A percentile compares a stretch with the other conserved stretches of the same genome.
phyloP scores from a whole-genome alignment of 1,284 basidiomycete genomes.

The Malassezia obtusa region DNA sequence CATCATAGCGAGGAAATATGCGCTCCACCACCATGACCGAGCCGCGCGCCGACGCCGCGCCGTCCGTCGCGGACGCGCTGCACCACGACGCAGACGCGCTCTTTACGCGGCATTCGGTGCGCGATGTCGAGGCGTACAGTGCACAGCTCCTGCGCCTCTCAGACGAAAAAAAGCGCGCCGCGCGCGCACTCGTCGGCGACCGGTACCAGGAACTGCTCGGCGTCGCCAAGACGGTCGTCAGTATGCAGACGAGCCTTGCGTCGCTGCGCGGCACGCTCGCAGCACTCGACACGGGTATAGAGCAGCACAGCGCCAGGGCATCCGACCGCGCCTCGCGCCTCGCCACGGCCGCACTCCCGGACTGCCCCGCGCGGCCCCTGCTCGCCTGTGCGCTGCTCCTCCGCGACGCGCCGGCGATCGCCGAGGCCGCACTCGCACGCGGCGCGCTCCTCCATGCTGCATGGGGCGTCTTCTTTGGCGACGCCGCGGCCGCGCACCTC shows the following conservation, averaged over 20 bases:
- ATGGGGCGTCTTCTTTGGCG: neutral
- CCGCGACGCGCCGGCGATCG: conserved; percentile 4
- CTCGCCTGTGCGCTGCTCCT: conserved; percentile 5
- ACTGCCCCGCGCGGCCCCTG: neutral
- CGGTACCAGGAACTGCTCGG: conserved; percentile 33
- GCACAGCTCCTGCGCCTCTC: conserved; percentile 15
- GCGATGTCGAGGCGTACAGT: conserved; percentile 25
- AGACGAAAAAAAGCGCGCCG: conserved; percentile 23
- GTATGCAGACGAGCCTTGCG: conserved; percentile 26
- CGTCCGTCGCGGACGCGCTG: conserved; percentile 7
- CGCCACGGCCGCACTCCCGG: neutral
- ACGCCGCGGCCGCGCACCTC: neutral
- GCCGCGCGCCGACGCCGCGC: neutral
- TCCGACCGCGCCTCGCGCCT: neutral
- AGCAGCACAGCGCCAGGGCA: neutral
- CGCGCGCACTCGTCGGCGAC: conserved; percentile 28
- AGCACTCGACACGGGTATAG: conserved; percentile 2
- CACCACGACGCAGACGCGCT: conserved; percentile 25
- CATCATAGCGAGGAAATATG: neutral
- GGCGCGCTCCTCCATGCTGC: conserved; percentile 4
- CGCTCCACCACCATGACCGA: neutral
- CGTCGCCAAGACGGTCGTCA: conserved; percentile 34
- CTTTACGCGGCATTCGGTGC: conserved; percentile 20
- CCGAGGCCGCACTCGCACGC: neutral
- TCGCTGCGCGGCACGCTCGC: conserved; percentile 22